Base-by-base conservation (phyloP, 176 grass and related monocot genomes). In the Juncus inflexus region DNA sequence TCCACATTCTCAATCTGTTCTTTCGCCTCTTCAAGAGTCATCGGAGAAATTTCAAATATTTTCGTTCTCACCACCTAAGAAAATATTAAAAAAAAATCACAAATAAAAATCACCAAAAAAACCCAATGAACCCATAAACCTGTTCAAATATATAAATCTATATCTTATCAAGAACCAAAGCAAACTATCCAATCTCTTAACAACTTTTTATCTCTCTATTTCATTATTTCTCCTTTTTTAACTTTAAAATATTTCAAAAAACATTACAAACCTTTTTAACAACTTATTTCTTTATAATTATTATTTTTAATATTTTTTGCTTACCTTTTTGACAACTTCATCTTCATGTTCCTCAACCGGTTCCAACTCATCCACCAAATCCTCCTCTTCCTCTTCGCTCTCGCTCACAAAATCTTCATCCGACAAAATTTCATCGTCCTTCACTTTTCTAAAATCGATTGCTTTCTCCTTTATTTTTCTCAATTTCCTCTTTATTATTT, bases 381-480 rank as follows among this genome's bases (percentile, higher is more conserved):
- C 80, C 14, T 43, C 12, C 0, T 62, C 81, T 35, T 50, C 59
- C 47, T 77, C 72, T 4, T 66, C 58, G 3, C 73, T 69, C 2
- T 72, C 70, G 0, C 73, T 72, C 3, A 52, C 58, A 74, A 40
- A 11, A 7, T 62, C 70, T 8, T 52, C 36, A 55, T 69, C 66
- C 2, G 36, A 13, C 2, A 67, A 49, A 1, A 37, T 14, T 2
- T 75, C 55, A 0, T 11, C 59, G 37, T 75, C 55, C 55, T 0
- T 1, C 11, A 2, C 35, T 9, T 63, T 59, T 15, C 83, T 70
- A 63, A 16, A 61, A 62, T 91, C 92, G 2, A 88, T 83, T 59
- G 83, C 87, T 81, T 89, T 86, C 82, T 96, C 92, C 81, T 96
- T 91, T 35, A 96, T 84, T 79, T 91, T 96, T 40, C 91, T 65